These are phyloP conservation scores for Cytauxzoon felis DNA, from an alignment of 169 alveolate genomes.

Conservation along the genomic window DNA sequence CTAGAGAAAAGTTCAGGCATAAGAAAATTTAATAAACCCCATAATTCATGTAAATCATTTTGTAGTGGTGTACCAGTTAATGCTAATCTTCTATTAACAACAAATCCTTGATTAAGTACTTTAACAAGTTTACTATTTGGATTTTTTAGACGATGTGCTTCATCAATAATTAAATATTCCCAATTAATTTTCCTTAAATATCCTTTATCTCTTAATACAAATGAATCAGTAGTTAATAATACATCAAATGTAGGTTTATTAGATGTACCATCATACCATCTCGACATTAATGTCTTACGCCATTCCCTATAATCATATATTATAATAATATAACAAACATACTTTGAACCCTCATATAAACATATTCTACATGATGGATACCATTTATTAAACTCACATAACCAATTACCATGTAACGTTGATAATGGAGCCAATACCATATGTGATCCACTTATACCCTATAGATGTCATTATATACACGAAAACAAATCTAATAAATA, in stretches of 20 bases:
- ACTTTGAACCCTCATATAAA: slow-evolving; percentile 80
- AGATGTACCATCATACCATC: slow-evolving; percentile 15
- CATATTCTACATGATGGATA: slow-evolving; percentile 87
- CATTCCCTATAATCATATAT: slow-evolving; percentile 3
- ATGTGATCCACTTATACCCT: slow-evolving; percentile 89
- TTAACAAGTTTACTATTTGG: slow-evolving; percentile 84
- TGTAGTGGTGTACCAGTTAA: slow-evolving; percentile 95
- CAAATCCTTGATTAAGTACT: slow-evolving; percentile 64
- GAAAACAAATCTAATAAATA: background rate
- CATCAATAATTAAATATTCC: slow-evolving; percentile 96
- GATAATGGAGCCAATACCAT: slow-evolving; percentile 94
- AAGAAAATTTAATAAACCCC: slow-evolving; percentile 96
- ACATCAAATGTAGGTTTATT: slow-evolving; percentile 80
- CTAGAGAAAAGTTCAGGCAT: slow-evolving; percentile 89
- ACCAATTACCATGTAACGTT: slow-evolving; percentile 92
- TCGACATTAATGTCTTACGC: slow-evolving; percentile 1
- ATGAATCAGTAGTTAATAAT: slow-evolving; percentile 88
- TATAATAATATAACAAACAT: background rate
- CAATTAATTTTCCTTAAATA: slow-evolving; percentile 86
- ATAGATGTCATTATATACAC: background rate
- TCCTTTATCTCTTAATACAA: slow-evolving; percentile 88
- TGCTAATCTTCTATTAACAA: slow-evolving; percentile 85
- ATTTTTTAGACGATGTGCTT: slow-evolving; percentile 94
- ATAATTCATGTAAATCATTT: slow-evolving; percentile 93
- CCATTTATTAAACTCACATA: slow-evolving; percentile 90